Base-by-base conservation (phyloP, 2,329 filamentous ascomycete species). In the Akanthomyces dipterigenus region DNA sequence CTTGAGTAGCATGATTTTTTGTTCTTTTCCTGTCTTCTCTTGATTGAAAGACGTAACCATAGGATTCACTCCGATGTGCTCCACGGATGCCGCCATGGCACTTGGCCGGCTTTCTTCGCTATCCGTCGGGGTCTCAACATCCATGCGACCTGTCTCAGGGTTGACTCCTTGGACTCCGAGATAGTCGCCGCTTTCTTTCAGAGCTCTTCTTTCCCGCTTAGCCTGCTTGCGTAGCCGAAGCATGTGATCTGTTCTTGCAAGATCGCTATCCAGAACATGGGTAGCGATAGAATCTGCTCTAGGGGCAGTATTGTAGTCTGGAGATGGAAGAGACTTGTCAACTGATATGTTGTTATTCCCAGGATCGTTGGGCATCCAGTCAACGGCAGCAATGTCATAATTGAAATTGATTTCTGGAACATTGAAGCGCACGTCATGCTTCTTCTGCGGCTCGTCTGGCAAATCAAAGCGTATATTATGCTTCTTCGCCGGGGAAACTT, bases 131-230 rank as follows among this genome's bases (percentile, higher is more conserved):
- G 80, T 82, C 42, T 83, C 71, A 16, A 80, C 70, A 62, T 84
- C 79, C 54, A 79, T 77, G 63, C 79, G 73, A 5, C 84, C 82
- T 0, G 84, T 85, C 46, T 76, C 72, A 0, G 83, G 83, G 66
- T 86, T 85, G 58, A 82, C 74, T 3, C 83, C 83, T 62, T 84
- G 82, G 1, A 85, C 80, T 2, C 82, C 83, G 0, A 86, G 76
- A 66, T 79, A 86, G 67, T 87, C 83, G 5, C 82, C 82, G 59
- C 80, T 83, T 59, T 80, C 76, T 63, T 79, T 82, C 59, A 85
- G 73, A 45, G 69, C 76, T 49, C 75, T 75, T 6, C 82, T 76
- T 40, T 75, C 71, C 7, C 66, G 65, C 2, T 73, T 70, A 42
- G 69, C 63, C 49, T 73, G 69, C 43, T 64, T 68, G 57, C 72